These are phyloP conservation scores for Neodidymelliopsis sp. DNA, from an alignment of 2,329 filamentous ascomycete species.

Conservation along the genomic window DNA sequence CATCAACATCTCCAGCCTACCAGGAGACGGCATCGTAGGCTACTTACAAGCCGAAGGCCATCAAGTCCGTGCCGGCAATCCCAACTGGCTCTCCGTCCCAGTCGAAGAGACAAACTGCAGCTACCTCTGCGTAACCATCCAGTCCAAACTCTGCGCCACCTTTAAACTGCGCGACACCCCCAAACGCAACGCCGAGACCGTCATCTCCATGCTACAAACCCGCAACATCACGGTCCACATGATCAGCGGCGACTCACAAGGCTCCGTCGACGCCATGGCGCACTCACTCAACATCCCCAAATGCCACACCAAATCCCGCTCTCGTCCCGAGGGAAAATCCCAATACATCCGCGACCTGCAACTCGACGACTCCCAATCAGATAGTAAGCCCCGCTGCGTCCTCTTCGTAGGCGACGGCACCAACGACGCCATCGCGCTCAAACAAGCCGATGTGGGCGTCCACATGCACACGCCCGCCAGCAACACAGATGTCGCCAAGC, in stretches of 20 bases:
- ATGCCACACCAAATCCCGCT: conserved; percentile 53
- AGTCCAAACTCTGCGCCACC: conserved; percentile 51
- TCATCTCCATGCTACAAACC: conserved; percentile 59
- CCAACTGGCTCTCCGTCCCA: conserved; percentile 55
- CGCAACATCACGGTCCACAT: conserved; percentile 62
- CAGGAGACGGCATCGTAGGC: conserved; percentile 56
- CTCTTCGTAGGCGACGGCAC: conserved; percentile 81
- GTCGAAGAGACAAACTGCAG: conserved; percentile 41
- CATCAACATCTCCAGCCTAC: conserved; percentile 47
- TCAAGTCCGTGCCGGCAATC: conserved; percentile 56
- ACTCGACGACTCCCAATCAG: background rate
- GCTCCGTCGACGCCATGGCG: conserved; percentile 60
- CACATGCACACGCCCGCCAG: conserved; percentile 64
- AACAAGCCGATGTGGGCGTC: conserved; percentile 74
- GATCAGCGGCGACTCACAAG: conserved; percentile 64
- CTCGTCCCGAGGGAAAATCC: conserved; percentile 63
- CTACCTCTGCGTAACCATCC: conserved; percentile 46
- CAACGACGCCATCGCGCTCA: conserved; percentile 77
- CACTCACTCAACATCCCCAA: conserved; percentile 45
- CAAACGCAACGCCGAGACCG: conserved; percentile 59
- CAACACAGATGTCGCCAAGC: conserved; percentile 66
- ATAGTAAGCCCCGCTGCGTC: conserved; percentile 52
- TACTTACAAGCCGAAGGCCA: conserved; percentile 28
- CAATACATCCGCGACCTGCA: conserved; percentile 56
- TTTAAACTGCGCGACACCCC: conserved; percentile 60